A percentile compares a stretch with the other conserved stretches of the same genome.
These are phyloP conservation scores for Solanum hybrid DNA, from an alignment of 305 asterid species.

Conservation along the genomic window DNA sequence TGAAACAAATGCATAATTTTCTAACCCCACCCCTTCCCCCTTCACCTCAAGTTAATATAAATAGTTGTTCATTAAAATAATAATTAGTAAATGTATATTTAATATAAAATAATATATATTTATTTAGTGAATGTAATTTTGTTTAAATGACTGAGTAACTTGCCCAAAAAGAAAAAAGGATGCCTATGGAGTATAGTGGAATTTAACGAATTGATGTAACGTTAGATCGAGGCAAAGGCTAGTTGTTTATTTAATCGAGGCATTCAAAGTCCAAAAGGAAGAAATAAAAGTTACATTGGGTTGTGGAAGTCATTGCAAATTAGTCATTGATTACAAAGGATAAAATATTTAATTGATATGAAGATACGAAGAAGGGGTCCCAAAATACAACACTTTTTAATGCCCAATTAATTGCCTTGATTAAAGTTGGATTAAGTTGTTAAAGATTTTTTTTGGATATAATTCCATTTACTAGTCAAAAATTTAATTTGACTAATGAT, in stretches of 20 bases:
- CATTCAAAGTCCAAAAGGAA: conserved; percentile 4
- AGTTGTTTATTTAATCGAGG: not conserved
- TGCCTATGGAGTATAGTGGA: not conserved
- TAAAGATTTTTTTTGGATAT: not conserved
- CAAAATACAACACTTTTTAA: not conserved
- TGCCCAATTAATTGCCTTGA: conserved; percentile 1
- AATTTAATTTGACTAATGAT: not conserved
- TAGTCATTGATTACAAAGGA: not conserved
- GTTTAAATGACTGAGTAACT: not conserved
- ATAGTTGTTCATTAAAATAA: too few species aligned
- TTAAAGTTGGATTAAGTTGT: not conserved
- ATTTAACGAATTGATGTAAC: not conserved
- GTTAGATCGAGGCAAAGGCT: not conserved
- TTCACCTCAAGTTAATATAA: not conserved
- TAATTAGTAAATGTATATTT: not conserved
- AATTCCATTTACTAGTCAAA: not conserved
- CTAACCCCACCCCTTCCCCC: not conserved
- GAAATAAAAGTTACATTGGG: not conserved
- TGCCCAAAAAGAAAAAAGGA: not conserved
- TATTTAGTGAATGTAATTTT: rapidly evolving
- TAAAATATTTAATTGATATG: not conserved
- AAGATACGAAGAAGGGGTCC: not conserved
- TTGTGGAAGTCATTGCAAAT: not conserved
- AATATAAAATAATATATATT: too few species aligned
- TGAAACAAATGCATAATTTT: not conserved